Evolutionary conservation across 75 land plant species (phyloP), one percentile per base, ranked within the genome.

Genomic region (Cupressus sempervirens): DNA sequence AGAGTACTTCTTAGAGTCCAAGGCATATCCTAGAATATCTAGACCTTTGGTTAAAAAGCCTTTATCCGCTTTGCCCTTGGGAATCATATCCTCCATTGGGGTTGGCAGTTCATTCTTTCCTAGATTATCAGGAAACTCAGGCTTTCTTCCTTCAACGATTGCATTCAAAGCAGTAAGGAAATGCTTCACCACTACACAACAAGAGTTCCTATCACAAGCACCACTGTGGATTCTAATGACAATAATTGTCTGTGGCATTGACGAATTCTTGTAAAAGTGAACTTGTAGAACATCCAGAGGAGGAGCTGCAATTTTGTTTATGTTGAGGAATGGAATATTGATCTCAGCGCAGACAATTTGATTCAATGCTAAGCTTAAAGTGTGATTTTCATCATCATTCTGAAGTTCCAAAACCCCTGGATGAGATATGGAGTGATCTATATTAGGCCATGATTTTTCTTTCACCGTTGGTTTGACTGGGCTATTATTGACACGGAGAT

Each of bases 1-100:
- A n/a, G 91, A 81, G 67, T 85, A 80, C 76, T 89, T 89, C 41
- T 35, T 75, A n/a, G 91, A 83, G 67, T 86, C 82, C 10, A 67
- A 45, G 20, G 90, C 91, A 76, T 90, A 90, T 45, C 91, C 91
- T 26, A 90, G 82, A 46, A 82, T 85, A 84, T 88, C 91, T 16
- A 89, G 52, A 11, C 88, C 90, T 70, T 90, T 90, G 76, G 86
- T 83, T 54, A 90, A 86, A 38, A 90, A 86, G 16, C 86, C 80
- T 85, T 90, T 90, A 62, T 91, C 86, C 3, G 85, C 83, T 41
- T 86, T 88, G 16, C 89, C 89, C 82, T 90, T 90, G 0, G 91
- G 91, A 40, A 89, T 75, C 41, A 90, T 68, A 18, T 90, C 91
- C 67, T 90, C 91, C 67, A 90, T 81, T 16, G 90, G n/a, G 26